Conservation (phyloP, 2,329 filamentous ascomycete species). For the Xylariales sp. region DNA sequence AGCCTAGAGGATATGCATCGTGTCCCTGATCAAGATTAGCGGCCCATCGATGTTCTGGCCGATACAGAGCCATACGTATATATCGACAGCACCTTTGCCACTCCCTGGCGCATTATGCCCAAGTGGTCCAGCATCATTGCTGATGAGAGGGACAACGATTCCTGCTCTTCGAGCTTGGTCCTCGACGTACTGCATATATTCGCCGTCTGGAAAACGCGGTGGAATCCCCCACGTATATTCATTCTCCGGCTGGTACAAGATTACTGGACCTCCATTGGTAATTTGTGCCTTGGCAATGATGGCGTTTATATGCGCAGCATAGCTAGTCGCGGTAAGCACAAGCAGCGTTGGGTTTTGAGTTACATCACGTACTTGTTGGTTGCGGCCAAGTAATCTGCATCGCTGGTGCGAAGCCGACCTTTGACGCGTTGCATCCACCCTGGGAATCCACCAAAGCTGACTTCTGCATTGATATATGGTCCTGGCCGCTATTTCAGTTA, state of each 20-base stretch:
- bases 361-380: constrained; percentile 63
- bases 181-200: constrained; percentile 67
- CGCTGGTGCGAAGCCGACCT: constrained; percentile 57
- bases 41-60: too few relatives aligned
- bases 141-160: constrained; percentile 69
- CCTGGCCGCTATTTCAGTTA: constrained; percentile 42
- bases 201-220: constrained; percentile 49
- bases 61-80: constrained; percentile 26
- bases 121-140: constrained; percentile 59
- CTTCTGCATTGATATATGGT: constrained; percentile 75
- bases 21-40: too few relatives aligned
- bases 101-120: constrained; percentile 55
- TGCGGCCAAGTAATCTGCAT: constrained; percentile 55
- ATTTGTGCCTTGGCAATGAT: constrained; percentile 72
- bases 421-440: constrained; percentile 71
- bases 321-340: too few relatives aligned
- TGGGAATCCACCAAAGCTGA: constrained; percentile 70
- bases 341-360: constrained; percentile 53
- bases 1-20: constrained; percentile 35
- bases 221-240: constrained; percentile 52
- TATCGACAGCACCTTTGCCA: constrained; percentile 35
- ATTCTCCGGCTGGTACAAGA: constrained; percentile 75
- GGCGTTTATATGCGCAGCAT: too few relatives aligned
- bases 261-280: constrained; percentile 73
- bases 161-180: constrained; percentile 63